A percentile compares a stretch with the other conserved stretches of the same genome.
phyloP scores from a whole-genome alignment of 306 rosid genomes.

The Boehmeria nivea region DNA sequence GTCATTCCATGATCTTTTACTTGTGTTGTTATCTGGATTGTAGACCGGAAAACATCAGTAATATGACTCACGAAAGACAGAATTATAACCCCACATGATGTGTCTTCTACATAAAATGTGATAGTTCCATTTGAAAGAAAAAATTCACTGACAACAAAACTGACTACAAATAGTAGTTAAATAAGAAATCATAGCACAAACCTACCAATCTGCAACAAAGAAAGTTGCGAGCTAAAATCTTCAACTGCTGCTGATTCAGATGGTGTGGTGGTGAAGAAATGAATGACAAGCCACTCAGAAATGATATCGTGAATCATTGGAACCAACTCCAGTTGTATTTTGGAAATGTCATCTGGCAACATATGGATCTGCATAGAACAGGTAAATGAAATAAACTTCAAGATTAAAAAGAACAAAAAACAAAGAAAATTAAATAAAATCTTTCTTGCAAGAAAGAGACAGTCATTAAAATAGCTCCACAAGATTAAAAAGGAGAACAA shows the following conservation, averaged over 20 bases:
- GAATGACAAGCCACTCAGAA: conserved; percentile 76
- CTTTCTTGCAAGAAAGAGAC: too few relatives aligned
- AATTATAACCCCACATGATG: not conserved
- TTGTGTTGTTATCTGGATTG: conserved; percentile 48
- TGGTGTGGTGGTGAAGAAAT: conserved; percentile 72
- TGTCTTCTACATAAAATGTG: not conserved
- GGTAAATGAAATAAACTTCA: not conserved
- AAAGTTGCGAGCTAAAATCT: conserved; percentile 82
- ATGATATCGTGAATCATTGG: conserved; percentile 84
- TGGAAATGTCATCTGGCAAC: conserved; percentile 61
- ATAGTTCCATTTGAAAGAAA: not conserved
- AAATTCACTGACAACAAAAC: conserved; percentile 1
- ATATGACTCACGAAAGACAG: not conserved
- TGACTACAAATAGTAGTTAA: conserved; percentile 3
- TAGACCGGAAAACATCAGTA: too few relatives aligned
- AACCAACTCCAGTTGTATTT: conserved; percentile 64
- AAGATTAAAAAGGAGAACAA: too few relatives aligned
- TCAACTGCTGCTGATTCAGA: conserved; percentile 63
- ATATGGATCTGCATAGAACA: conserved; percentile 53
- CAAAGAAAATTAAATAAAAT: too few relatives aligned
- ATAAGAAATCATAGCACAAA: conserved; percentile 14
- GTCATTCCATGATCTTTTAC: conserved; percentile 61
- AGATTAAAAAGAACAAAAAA: too few relatives aligned
- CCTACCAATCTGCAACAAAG: conserved; percentile 80
- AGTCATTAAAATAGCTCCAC: too few relatives aligned